These are phyloP conservation scores for Leccinum pallidistipes DNA, from an alignment of 1,284 basidiomycete genomes.

Conservation along the genomic window DNA sequence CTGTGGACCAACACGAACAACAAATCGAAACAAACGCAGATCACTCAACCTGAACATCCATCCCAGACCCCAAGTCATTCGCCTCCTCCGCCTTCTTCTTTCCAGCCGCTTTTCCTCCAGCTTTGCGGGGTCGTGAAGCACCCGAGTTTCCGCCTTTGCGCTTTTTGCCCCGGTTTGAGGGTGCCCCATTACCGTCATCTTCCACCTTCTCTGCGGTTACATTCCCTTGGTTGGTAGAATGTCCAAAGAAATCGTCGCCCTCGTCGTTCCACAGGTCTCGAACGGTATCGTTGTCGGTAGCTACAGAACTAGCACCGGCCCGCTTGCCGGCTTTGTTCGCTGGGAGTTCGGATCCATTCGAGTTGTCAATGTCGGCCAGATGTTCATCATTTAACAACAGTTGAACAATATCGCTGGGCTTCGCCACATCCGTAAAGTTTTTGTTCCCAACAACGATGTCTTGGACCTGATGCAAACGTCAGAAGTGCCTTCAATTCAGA, in stretches of 20 bases:
- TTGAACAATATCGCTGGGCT: slow-evolving; percentile 97
- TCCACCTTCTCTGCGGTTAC: slow-evolving; percentile 38
- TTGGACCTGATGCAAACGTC: slow-evolving; percentile 68
- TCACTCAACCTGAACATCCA: slow-evolving; percentile 32
- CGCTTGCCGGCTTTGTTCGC: slow-evolving; percentile 42
- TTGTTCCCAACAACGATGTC: slow-evolving; percentile 99
- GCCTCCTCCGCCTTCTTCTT: slow-evolving; percentile 33
- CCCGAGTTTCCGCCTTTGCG: slow-evolving; percentile 32
- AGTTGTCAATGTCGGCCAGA: slow-evolving; percentile 59
- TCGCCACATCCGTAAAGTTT: slow-evolving; percentile 88
- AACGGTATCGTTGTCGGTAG: slow-evolving; percentile 41
- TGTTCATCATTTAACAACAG: slow-evolving; percentile 95
- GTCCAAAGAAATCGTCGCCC: slow-evolving; percentile 80
- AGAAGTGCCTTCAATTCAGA: not conserved
- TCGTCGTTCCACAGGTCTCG: slow-evolving; percentile 82
- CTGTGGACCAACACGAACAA: slow-evolving; percentile 14
- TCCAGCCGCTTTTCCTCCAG: slow-evolving; percentile 31
- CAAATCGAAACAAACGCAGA: slow-evolving; percentile 7
- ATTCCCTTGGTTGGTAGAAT: slow-evolving; percentile 32
- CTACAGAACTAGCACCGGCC: slow-evolving; percentile 30
- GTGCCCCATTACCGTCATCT: slow-evolving; percentile 24
- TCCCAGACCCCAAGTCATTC: slow-evolving; percentile 27
- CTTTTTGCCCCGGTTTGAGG: slow-evolving; percentile 37
- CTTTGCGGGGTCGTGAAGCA: slow-evolving; percentile 28
- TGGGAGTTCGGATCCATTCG: slow-evolving; percentile 39